Percentiles rank a stretch among this genome's conserved stretches.
Conservation (phyloP, 2,329 filamentous ascomycete species). For the Myrmaecium sp. region DNA sequence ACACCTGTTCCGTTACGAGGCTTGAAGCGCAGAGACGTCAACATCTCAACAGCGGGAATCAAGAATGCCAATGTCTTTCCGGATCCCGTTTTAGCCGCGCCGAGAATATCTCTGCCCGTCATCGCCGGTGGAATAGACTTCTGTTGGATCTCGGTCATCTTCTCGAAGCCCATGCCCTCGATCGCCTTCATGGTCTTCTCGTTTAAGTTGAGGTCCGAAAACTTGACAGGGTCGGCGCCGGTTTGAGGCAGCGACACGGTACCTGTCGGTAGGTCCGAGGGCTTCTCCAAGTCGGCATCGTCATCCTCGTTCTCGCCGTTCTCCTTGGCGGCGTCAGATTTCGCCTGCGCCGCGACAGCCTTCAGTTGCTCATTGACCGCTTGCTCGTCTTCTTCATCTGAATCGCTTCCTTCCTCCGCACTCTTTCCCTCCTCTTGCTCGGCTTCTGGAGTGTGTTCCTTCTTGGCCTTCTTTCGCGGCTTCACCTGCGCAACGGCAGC, state of each 20-base stretch:
- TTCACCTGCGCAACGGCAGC: conserved; percentile 14
- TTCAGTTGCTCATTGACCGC: conserved; percentile 18
- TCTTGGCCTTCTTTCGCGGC: conserved; percentile 25
- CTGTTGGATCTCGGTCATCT: conserved; percentile 89
- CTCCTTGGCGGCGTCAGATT: conserved; percentile 8
- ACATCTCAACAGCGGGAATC: conserved; percentile 86
- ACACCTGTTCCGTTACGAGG: conserved; percentile 84
- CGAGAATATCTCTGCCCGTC: conserved; percentile 80
- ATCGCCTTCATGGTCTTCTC: conserved; percentile 82
- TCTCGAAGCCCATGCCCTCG: conserved; percentile 77
- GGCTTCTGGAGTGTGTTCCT: conserved; percentile 16
- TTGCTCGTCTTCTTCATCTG: conserved; percentile 16
- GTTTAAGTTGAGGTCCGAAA: conserved; percentile 68
- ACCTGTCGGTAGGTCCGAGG: conserved; percentile 36
- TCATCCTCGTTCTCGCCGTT: conserved; percentile 8
- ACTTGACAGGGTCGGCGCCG: conserved; percentile 48
- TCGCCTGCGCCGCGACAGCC: conserved; percentile 13
- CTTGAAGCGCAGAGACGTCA: conserved; percentile 81
- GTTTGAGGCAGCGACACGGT: conserved; percentile 42
- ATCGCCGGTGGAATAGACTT: conserved; percentile 75
- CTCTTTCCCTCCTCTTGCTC: too few species aligned
- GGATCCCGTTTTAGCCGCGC: conserved; percentile 88
- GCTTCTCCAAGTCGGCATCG: conserved; percentile 17
- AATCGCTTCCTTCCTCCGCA: too few species aligned
- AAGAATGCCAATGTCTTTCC: conserved; percentile 94